A percentile compares a stretch with the other conserved stretches of the same genome.
phyloP scores from a whole-genome alignment of 495 filamentous ascomycete genomes.

The Trichoderma orchidacearum region DNA sequence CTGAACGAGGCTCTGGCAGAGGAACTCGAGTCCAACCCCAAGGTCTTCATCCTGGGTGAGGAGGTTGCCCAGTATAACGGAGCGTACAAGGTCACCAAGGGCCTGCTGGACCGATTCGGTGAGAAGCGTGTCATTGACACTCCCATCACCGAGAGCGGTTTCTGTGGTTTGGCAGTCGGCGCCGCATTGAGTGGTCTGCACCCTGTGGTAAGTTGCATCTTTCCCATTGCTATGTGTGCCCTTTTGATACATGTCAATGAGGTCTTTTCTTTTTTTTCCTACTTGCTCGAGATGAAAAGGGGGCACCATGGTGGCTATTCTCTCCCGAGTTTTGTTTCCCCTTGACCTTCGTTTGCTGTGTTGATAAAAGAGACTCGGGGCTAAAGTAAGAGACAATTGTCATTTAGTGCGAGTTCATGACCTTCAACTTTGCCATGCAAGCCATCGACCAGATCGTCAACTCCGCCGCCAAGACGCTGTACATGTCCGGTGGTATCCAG shows the following conservation, averaged over 20 bases:
- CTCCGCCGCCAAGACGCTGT: conserved; percentile 96
- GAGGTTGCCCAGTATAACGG: conserved; percentile 99
- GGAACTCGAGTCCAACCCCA: conserved; percentile 85
- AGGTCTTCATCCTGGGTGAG: conserved; percentile 92
- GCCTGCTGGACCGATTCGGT: conserved; percentile 89
- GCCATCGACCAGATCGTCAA: conserved; percentile 99
- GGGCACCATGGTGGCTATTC: too few relatives aligned
- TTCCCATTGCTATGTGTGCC: too few relatives aligned
- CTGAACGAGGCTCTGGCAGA: conserved; percentile 95
- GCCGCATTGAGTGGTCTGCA: conserved; percentile 87
- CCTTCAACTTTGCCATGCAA: conserved; percentile 99
- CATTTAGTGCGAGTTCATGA: conserved; percentile 95
- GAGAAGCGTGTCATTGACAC: conserved; percentile 96
- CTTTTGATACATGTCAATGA: too few relatives aligned
- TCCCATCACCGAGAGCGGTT: conserved; percentile 95
- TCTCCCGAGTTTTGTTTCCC: too few relatives aligned
- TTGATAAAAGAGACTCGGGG: too few relatives aligned
- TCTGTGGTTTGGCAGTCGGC: conserved; percentile 83
- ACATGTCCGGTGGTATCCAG: conserved; percentile 99
- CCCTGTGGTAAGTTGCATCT: conserved; percentile 65
- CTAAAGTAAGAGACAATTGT: too few relatives aligned
- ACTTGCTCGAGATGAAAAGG: too few relatives aligned
- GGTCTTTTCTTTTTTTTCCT: background rate
- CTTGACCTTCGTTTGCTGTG: too few relatives aligned
- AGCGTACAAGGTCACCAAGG: conserved; percentile 99